phyloP scores from a whole-genome alignment of 106 monocot species.

The Gastrodia elata region DNA sequence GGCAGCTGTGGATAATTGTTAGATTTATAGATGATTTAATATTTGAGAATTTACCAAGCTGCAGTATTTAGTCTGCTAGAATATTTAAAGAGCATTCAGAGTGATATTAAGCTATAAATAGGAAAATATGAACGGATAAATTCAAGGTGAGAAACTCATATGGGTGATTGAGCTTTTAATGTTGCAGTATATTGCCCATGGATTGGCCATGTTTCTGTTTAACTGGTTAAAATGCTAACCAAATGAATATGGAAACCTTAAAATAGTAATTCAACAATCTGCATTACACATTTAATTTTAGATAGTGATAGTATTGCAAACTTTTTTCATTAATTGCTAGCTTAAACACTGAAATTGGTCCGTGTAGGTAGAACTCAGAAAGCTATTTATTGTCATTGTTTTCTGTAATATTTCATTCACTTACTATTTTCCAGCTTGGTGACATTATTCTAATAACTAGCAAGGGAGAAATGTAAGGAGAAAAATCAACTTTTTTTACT shows the following conservation, averaged over 20 bases:
- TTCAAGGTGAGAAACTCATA: neutral
- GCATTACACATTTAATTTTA: neutral
- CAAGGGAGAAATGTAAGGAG: neutral
- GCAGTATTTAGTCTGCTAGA: slow-evolving; percentile 1
- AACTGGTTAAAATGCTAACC: neutral
- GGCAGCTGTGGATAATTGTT: neutral
- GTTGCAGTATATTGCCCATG: neutral
- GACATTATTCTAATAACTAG: neutral
- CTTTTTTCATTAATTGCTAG: neutral
- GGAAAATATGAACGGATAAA: neutral
- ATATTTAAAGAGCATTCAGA: neutral
- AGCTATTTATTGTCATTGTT: neutral
- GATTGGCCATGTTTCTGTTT: neutral
- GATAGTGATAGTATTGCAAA: neutral
- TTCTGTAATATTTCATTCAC: neutral
- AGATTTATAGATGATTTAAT: neutral
- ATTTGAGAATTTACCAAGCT: neutral
- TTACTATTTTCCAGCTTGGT: neutral
- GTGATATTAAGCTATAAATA: neutral
- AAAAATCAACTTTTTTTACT: neutral
- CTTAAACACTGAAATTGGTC: neutral
- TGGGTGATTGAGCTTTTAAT: neutral
- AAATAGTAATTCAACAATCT: neutral
- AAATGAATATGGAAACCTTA: neutral
- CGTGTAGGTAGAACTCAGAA: neutral